Conservation (phyloP, 805 yeast species). For the Sugiyamaella chiloensis region DNA sequence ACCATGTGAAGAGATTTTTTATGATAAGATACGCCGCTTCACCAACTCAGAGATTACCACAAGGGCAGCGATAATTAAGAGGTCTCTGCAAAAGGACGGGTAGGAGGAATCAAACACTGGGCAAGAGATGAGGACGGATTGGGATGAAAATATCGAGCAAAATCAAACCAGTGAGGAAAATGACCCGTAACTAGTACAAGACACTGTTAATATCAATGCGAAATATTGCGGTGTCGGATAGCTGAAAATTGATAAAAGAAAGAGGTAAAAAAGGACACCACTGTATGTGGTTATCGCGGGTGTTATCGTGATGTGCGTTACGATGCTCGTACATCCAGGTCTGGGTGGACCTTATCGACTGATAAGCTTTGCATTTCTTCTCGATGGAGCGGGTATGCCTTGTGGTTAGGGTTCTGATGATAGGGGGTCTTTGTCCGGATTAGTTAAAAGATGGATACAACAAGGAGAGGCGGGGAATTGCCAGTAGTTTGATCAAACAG, state of each 20-base stretch:
- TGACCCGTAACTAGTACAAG: neutral
- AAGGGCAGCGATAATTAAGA: neutral
- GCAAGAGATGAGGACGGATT: too few species aligned
- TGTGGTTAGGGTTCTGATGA: neutral
- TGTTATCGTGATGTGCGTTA: constrained; percentile 3
- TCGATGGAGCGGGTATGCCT: too few species aligned
- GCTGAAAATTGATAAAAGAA: constrained; percentile 5
- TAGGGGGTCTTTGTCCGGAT: neutral
- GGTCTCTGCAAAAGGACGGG: neutral
- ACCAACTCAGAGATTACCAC: neutral
- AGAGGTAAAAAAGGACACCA: constrained; percentile 3
- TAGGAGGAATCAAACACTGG: too few species aligned
- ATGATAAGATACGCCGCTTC: neutral
- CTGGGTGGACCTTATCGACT: neutral
- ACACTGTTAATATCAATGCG: neutral
- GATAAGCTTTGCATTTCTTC: constrained; percentile 5
- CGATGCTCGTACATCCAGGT: constrained; percentile 3
- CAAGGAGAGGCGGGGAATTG: neutral
- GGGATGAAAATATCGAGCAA: too few species aligned
- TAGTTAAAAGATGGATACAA: neutral
- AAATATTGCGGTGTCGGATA: neutral
- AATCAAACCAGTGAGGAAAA: too few species aligned
- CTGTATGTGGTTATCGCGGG: constrained; percentile 5
- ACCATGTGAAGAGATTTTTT: neutral
- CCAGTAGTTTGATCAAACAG: neutral